phyloP scores from a whole-genome alignment of 495 filamentous ascomycete species.

The Penicillium odoratum region DNA sequence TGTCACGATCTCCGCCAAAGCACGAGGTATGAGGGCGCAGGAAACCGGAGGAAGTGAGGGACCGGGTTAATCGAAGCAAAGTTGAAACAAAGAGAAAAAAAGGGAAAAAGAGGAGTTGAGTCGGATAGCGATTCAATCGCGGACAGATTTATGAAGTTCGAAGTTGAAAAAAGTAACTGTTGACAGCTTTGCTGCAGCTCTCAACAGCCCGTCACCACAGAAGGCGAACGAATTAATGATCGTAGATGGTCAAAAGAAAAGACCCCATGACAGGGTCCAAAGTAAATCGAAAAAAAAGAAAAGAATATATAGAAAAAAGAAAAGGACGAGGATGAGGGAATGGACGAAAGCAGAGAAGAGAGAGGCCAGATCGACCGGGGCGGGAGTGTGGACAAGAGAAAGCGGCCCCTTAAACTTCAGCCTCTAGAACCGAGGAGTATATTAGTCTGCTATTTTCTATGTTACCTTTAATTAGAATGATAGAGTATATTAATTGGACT shows the following conservation, averaged over 20 bases:
- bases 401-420: constrained; percentile 17
- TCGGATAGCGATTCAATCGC: constrained; percentile 8
- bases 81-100: constrained; percentile 7
- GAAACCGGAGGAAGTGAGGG: constrained; percentile 3
- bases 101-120: constrained; percentile 11
- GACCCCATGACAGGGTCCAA: constrained; percentile 38
- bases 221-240: constrained; percentile 40
- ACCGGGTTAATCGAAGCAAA: background rate
- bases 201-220: constrained; percentile 31
- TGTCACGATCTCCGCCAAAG: constrained; percentile 11
- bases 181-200: constrained; percentile 25
- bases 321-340: constrained; percentile 25
- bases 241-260: constrained; percentile 33
- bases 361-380: constrained; percentile 37
- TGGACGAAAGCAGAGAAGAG: constrained; percentile 34
- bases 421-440: background rate
- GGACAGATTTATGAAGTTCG: constrained; percentile 6
- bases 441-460: background rate
- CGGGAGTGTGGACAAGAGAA: constrained; percentile 4
- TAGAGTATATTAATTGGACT: background rate
- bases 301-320: constrained; percentile 12
- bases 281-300: background rate
- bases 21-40: constrained; percentile 13
- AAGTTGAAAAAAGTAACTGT: constrained; percentile 12
- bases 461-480: background rate